Base-by-base conservation (phyloP, 2,329 filamentous ascomycete genomes). In the Aspergillus fijiensis region DNA sequence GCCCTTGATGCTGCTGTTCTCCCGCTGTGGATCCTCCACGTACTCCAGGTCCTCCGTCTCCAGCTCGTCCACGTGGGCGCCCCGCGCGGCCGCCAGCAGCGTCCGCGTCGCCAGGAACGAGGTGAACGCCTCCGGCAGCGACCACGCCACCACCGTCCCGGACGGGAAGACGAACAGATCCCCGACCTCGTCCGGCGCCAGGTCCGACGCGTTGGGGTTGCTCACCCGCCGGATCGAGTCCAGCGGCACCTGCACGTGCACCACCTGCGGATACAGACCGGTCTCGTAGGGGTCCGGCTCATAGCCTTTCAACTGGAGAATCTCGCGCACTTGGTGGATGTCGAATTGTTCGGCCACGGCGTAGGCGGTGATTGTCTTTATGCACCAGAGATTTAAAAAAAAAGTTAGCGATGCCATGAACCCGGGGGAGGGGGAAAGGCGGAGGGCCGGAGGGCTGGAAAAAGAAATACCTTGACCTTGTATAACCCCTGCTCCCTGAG, bases 121-220 rank as follows among this genome's bases (percentile, higher is more conserved):
- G 16, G 92, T 88, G 19, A 92, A 85, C 59, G 89, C 86, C 62
- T 92, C 85, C 0, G 91, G 88, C 1, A 97, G 82, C 5, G 91
- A 90, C 95, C 95, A 99, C 25, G 91, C 89, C 5, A 98, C 95
- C 7, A 98, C 85, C 12, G 93, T 96, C 11, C 95, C 95, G 0
- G 93, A 96, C 9, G 94, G 92, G 67, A 99, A 99, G 59, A 99
- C 88, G 72, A 98, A 98, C 54, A 98, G 87, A 77, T 99, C 95
- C 35, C 92, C 93, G 60, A 86, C 75, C 70, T 81, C 80, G 57
- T 78, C 80, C 3, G 76, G 68, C 2, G 74, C 67, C 5, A 79
- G 62, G 63, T 77, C 74, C 42, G 70, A 63, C 19, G 76, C 70
- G 5, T 73, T 71, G 4, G 77, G 74, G 60, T 78, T 80, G 60